These are phyloP conservation scores for Chlorella sp. DNA, from an alignment of 139 green algal genomes.

Conservation along the genomic window DNA sequence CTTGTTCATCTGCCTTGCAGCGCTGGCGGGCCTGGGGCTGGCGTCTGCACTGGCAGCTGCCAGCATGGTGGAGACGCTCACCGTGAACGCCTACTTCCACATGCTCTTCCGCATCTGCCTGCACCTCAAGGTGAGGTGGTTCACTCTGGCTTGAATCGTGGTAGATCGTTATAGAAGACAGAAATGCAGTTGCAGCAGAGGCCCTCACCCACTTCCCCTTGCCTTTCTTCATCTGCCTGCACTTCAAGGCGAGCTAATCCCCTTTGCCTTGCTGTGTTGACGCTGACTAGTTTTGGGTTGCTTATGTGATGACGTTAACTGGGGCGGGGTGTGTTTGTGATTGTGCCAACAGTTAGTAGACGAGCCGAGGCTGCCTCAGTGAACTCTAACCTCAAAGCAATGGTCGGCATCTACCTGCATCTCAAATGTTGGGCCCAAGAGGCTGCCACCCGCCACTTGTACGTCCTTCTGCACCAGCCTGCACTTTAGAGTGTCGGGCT, in stretches of 20 bases:
- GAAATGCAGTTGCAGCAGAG: too few species aligned
- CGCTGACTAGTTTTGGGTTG: too few species aligned
- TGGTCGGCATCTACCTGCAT: slow-evolving; percentile 70
- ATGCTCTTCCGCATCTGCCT: slow-evolving; percentile 80
- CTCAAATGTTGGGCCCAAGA: too few species aligned
- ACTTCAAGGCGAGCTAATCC: background rate
- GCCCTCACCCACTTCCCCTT: background rate
- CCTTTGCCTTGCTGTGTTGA: too few species aligned
- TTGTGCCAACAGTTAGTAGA: too few species aligned
- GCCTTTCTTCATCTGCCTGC: background rate
- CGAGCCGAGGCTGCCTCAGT: too few species aligned
- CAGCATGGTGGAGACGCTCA: slow-evolving; percentile 71
- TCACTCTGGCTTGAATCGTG: background rate
- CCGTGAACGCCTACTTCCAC: slow-evolving; percentile 89
- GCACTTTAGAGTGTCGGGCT: slow-evolving; percentile 10
- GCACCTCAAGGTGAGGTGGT: slow-evolving; percentile 67
- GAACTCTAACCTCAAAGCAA: too few species aligned
- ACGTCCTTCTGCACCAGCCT: too few species aligned
- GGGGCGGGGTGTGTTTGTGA: too few species aligned
- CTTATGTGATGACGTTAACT: too few species aligned
- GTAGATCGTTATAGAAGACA: too few species aligned
- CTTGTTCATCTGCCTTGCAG: background rate
- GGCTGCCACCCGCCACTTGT: too few species aligned
- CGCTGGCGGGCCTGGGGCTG: slow-evolving; percentile 48
- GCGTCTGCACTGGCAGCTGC: slow-evolving; percentile 55